Evolutionary conservation across 2,329 filamentous ascomycete species (phyloP).

Genomic region (Aspergillus terreus): DNA sequence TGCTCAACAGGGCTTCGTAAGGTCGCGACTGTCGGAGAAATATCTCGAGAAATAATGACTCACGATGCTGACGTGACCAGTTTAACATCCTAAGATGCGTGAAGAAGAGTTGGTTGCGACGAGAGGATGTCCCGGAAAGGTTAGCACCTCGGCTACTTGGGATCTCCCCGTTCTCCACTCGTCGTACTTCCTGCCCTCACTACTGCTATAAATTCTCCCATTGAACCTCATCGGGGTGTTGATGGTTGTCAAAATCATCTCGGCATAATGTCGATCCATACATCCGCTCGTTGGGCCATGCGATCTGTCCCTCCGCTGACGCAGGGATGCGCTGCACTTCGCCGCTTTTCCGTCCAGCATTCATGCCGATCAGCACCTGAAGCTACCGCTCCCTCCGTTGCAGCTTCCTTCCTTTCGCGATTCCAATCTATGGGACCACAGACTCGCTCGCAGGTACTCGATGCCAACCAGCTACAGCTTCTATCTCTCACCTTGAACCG

Average conservation of each 20-base stretch:
- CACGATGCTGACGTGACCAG: too few relatives aligned
- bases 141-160: too few relatives aligned
- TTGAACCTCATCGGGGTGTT: not conserved
- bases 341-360: slow-evolving; percentile 13
- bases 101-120: too few relatives aligned
- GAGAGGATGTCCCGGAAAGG: too few relatives aligned
- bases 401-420: slow-evolving; percentile 39
- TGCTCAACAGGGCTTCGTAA: not conserved
- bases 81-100: too few relatives aligned
- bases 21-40: not conserved
- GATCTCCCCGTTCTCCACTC: not conserved
- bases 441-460: slow-evolving; percentile 51
- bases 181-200: not conserved
- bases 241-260: not conserved
- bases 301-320: not conserved
- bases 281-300: not conserved
- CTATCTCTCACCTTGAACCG: slow-evolving; percentile 58
- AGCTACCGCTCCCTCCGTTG: slow-evolving; percentile 30
- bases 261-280: slow-evolving; percentile 7
- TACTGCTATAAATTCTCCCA: not conserved
- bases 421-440: slow-evolving; percentile 42
- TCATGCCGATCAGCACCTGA: slow-evolving; percentile 11
- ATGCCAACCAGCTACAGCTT: slow-evolving; percentile 62
- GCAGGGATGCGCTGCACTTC: not conserved
- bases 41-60: too few relatives aligned